These are phyloP conservation scores for Trametes cingulata DNA, from an alignment of 768 basidiomycete species.

Conservation along the genomic window DNA sequence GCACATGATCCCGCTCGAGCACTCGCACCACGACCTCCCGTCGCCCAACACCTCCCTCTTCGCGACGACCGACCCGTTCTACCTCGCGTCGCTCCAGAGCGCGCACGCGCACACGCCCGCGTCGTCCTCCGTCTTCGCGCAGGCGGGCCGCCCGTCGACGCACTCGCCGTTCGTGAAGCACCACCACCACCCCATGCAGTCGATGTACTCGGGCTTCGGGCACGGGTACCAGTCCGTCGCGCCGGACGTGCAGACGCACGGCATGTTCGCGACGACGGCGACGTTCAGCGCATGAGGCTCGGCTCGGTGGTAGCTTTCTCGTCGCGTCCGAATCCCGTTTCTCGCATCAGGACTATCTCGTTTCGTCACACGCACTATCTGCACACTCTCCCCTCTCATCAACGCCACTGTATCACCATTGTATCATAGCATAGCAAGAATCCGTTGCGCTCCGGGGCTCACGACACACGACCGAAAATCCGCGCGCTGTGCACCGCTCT, in stretches of 20 bases:
- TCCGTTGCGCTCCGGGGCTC: too few species aligned
- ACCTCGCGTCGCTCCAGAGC: conserved; percentile 44
- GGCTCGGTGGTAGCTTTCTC: neutral
- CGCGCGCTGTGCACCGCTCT: too few species aligned
- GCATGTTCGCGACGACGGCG: conserved; percentile 18
- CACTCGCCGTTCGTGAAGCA: conserved; percentile 42
- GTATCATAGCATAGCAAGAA: conserved; percentile 16
- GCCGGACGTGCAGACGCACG: conserved; percentile 20
- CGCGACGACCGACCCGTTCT: conserved; percentile 52
- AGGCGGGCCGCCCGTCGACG: conserved; percentile 38
- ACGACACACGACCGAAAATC: too few species aligned
- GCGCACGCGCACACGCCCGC: conserved; percentile 24
- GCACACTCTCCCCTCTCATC: conserved; percentile 4
- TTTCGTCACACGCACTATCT: conserved; percentile 6
- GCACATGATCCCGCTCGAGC: conserved; percentile 19
- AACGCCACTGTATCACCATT: conserved; percentile 15
- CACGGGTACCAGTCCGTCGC: conserved; percentile 16
- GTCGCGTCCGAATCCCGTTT: neutral
- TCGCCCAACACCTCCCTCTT: conserved; percentile 37
- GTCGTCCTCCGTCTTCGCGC: conserved; percentile 38
- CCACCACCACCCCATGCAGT: conserved; percentile 15
- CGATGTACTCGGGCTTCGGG: conserved; percentile 11
- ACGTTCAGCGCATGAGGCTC: conserved; percentile 16
- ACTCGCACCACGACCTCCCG: conserved; percentile 28
- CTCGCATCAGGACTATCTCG: neutral